phyloP scores from a whole-genome alignment of 164 flowering plant species.

The Paratinospora sagittata region DNA sequence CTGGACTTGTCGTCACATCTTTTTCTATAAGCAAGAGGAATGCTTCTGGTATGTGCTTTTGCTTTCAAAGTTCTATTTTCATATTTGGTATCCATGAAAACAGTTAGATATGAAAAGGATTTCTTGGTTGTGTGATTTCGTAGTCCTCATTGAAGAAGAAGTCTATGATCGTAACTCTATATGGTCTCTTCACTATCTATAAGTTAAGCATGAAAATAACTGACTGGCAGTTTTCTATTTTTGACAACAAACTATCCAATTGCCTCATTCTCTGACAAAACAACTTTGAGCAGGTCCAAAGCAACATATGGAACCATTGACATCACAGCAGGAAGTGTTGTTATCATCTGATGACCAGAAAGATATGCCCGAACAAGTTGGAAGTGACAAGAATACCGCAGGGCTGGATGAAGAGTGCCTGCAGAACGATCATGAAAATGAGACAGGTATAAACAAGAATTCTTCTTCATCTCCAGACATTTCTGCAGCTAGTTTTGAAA shows the following conservation, averaged over 20 bases:
- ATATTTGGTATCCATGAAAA: neutral
- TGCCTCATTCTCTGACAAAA: neutral
- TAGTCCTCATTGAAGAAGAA: neutral
- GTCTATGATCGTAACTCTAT: neutral
- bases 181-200: slow-evolving; percentile 1
- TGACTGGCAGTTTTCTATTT: neutral
- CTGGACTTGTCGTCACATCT: slow-evolving; percentile 64
- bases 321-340: slow-evolving; percentile 44
- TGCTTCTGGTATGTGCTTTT: slow-evolving; percentile 46
- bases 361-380: slow-evolving; percentile 24
- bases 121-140: neutral
- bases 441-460: slow-evolving; percentile 43
- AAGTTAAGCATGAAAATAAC: neutral
- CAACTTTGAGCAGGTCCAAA: slow-evolving; percentile 36
- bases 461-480: slow-evolving; percentile 35
- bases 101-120: neutral
- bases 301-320: slow-evolving; percentile 53
- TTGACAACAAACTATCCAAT: neutral
- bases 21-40: slow-evolving; percentile 49
- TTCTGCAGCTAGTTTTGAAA: slow-evolving; percentile 32
- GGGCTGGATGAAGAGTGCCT: slow-evolving; percentile 17
- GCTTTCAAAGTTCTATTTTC: neutral
- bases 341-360: slow-evolving; percentile 28
- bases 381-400: slow-evolving; percentile 11
- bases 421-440: slow-evolving; percentile 27